Evolutionary conservation across 1,139 yeast species (phyloP).

Genomic region (Arxiozyma heterogenica): DNA sequence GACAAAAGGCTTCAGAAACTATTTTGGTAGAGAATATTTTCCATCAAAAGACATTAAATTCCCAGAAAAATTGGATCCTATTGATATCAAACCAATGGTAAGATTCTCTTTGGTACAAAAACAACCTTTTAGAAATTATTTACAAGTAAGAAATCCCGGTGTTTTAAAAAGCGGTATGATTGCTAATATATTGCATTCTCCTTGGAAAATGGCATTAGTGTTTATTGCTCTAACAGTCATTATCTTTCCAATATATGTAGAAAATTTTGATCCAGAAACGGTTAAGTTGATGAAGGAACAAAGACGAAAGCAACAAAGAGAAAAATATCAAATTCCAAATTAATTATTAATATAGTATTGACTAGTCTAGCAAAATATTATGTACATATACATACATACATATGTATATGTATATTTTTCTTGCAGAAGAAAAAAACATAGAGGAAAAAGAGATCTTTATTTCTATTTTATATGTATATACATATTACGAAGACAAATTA

Average conservation of each 20-base stretch:
- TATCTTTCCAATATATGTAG: slow-evolving; percentile 30
- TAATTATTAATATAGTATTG: background rate
- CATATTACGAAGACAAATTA: too few relatives aligned
- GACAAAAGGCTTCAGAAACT: slow-evolving; percentile 23
- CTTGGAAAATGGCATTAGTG: slow-evolving; percentile 31
- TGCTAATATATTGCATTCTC: slow-evolving; percentile 31
- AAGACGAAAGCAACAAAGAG: slow-evolving; percentile 21
- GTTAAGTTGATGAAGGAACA: slow-evolving; percentile 31
- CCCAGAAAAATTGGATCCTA: slow-evolving; percentile 25
- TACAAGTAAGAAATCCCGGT: slow-evolving; percentile 27
- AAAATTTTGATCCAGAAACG: slow-evolving; percentile 35
- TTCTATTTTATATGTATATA: too few relatives aligned
- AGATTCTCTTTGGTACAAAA: slow-evolving; percentile 20
- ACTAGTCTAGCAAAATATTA: background rate
- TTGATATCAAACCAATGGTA: slow-evolving; percentile 19
- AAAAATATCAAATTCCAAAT: slow-evolving; percentile 16
- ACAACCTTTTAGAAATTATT: slow-evolving; percentile 30
- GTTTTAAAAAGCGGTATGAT: slow-evolving; percentile 31
- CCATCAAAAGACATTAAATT: slow-evolving; percentile 26
- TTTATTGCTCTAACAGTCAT: slow-evolving; percentile 23
- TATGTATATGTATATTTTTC: too few relatives aligned
- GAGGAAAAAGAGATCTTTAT: too few relatives aligned
- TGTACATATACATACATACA: background rate
- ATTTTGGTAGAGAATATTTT: slow-evolving; percentile 30
- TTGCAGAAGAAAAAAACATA: background rate